Evolutionary conservation across 1,139 yeast genomes (phyloP).

Genomic region (Hanseniaspora uvarum): DNA sequence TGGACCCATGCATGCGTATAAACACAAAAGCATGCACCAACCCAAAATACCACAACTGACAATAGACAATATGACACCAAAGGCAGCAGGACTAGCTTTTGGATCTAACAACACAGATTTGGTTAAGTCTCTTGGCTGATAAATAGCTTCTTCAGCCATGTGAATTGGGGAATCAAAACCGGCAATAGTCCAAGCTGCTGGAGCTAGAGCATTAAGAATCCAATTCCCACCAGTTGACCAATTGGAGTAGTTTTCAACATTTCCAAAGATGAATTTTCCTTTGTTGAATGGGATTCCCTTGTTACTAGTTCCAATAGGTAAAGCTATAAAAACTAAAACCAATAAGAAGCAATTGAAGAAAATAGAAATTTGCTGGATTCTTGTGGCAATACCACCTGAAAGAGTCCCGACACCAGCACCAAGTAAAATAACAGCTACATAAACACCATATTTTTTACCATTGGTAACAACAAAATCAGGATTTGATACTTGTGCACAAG

Average conservation of each 20-base stretch:
- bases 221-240: slow-evolving; percentile 63
- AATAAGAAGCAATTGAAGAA: slow-evolving; percentile 46
- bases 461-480: slow-evolving; percentile 41
- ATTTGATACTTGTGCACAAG: slow-evolving; percentile 42
- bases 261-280: slow-evolving; percentile 45
- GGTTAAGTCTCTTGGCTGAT: slow-evolving; percentile 8
- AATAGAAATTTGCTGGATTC: slow-evolving; percentile 52
- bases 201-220: slow-evolving; percentile 39
- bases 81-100: slow-evolving; percentile 57
- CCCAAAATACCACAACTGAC: slow-evolving; percentile 53
- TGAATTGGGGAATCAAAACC: slow-evolving; percentile 66
- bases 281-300: slow-evolving; percentile 31
- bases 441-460: slow-evolving; percentile 46
- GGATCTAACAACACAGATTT: slow-evolving; percentile 16
- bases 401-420: slow-evolving; percentile 41
- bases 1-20: slow-evolving; percentile 46
- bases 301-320: slow-evolving; percentile 45
- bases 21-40: slow-evolving; percentile 45
- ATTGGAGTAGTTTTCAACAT: slow-evolving; percentile 42
- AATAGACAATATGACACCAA: slow-evolving; percentile 51
- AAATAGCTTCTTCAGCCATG: slow-evolving; percentile 58
- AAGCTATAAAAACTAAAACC: slow-evolving; percentile 51
- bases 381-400: slow-evolving; percentile 45
- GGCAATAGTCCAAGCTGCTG: slow-evolving; percentile 58
- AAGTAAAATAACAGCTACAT: slow-evolving; percentile 41